Evolutionary conservation across 2,329 filamentous ascomycete species (phyloP).

Genomic region (Davidsoniella neocaledoniae): DNA sequence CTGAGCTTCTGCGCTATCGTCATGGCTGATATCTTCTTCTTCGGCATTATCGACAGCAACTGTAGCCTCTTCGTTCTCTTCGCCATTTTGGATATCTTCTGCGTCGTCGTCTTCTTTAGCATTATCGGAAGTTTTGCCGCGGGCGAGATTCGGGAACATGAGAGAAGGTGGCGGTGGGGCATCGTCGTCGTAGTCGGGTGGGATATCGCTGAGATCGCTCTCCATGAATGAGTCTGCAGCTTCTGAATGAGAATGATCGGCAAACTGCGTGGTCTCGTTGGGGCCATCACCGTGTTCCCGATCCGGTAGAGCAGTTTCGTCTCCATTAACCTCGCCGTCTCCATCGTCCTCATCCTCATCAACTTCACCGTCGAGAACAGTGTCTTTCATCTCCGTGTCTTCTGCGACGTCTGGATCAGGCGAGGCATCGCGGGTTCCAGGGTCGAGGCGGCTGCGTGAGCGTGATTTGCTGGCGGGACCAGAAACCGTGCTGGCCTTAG

Average conservation of each 20-base stretch:
- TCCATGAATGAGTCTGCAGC: constrained; percentile 42
- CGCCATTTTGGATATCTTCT: neutral
- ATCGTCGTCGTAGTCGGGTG: constrained; percentile 40
- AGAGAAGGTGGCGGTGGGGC: constrained; percentile 26
- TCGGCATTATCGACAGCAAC: neutral
- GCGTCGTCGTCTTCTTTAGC: neutral
- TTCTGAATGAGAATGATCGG: constrained; percentile 14
- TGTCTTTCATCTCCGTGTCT: constrained; percentile 31
- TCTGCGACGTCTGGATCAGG: constrained; percentile 19
- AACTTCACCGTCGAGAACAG: constrained; percentile 16
- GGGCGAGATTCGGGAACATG: constrained; percentile 33
- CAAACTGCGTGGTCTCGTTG: constrained; percentile 17
- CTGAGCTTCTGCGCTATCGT: neutral
- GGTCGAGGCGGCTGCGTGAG: neutral
- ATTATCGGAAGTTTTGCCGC: constrained; percentile 9
- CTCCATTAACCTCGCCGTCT: constrained; percentile 15
- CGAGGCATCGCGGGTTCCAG: constrained; percentile 4
- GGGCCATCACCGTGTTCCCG: constrained; percentile 18
- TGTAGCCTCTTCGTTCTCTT: neutral
- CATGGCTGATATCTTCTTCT: neutral
- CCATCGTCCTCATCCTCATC: constrained; percentile 17
- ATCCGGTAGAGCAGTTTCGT: constrained; percentile 11
- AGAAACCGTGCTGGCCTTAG: neutral
- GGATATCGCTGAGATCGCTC: constrained; percentile 50
- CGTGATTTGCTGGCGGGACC: neutral